Conservation (phyloP, 768 basidiomycete species). For the Psilocybe azurescens region DNA sequence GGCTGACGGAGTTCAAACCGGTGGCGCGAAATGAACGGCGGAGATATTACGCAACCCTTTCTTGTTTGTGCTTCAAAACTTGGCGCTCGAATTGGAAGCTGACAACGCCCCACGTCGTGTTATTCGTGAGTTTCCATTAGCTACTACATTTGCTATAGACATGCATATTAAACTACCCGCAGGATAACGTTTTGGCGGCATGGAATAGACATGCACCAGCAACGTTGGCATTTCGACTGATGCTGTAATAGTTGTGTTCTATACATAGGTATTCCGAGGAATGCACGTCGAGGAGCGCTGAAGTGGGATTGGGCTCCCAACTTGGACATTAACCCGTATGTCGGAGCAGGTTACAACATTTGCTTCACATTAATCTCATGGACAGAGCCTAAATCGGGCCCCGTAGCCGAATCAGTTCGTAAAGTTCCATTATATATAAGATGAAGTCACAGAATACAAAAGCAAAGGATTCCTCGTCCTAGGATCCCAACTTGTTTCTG, state of each 20-base stretch:
- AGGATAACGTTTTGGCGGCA: no score
- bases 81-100: neutral
- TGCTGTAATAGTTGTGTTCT: neutral
- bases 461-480: neutral
- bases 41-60: neutral
- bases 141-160: neutral
- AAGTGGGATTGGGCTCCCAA: no score
- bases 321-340: no score
- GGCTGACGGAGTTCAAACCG: neutral
- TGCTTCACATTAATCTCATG: no score
- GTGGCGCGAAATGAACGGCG: neutral
- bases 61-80: neutral
- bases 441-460: neutral
- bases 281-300: neutral
- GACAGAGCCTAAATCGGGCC: neutral
- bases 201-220: no score
- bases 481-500: neutral
- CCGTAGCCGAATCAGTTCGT: conserved; percentile 3
- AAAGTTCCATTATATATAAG: neutral
- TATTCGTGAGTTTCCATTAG: neutral
- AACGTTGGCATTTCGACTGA: neutral
- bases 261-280: neutral
- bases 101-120: neutral
- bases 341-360: no score
- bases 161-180: neutral